phyloP scores from a whole-genome alignment of 345 rosid genomes.

The Euphorbia pulcherrima region DNA sequence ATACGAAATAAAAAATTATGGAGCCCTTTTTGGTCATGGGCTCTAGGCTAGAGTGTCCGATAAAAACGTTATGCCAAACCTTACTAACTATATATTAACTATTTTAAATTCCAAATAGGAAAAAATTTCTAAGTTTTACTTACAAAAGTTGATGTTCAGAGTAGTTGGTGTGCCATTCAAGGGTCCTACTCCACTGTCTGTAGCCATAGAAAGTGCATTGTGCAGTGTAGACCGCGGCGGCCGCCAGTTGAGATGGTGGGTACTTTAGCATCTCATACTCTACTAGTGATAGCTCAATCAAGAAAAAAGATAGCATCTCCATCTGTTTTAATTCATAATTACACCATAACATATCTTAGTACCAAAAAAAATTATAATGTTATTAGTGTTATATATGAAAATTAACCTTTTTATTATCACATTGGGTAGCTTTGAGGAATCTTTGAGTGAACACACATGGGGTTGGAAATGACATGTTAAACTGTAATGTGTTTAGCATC shows the following conservation, averaged over 20 bases:
- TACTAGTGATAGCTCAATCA: conserved; percentile 78
- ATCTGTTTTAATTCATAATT: conserved; percentile 47
- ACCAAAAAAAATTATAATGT: background rate
- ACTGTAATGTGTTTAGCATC: conserved; percentile 69
- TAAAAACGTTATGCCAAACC: too few relatives aligned
- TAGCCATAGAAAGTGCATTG: conserved; percentile 60
- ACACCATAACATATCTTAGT: background rate
- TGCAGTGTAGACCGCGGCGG: conserved; percentile 75
- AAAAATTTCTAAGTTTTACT: too few relatives aligned
- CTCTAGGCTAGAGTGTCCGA: too few relatives aligned
- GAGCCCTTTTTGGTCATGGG: too few relatives aligned
- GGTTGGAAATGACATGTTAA: conserved; percentile 78
- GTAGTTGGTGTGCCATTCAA: conserved; percentile 64
- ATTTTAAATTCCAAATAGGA: too few relatives aligned
- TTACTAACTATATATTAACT: too few relatives aligned
- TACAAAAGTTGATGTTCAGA: conserved; percentile 72
- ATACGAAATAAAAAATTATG: too few relatives aligned
- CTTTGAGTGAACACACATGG: conserved; percentile 74
- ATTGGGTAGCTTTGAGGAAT: conserved; percentile 87
- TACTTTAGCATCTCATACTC: conserved; percentile 82
- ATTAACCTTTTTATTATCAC: conserved; percentile 61
- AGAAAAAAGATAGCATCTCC: conserved; percentile 66
- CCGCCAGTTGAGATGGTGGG: conserved; percentile 78
- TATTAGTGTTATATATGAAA: too few relatives aligned
- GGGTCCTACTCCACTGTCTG: conserved; percentile 72